Evolutionary conservation across 2,329 filamentous ascomycete species (phyloP).

Genomic region (Aspergillus cejpii): DNA sequence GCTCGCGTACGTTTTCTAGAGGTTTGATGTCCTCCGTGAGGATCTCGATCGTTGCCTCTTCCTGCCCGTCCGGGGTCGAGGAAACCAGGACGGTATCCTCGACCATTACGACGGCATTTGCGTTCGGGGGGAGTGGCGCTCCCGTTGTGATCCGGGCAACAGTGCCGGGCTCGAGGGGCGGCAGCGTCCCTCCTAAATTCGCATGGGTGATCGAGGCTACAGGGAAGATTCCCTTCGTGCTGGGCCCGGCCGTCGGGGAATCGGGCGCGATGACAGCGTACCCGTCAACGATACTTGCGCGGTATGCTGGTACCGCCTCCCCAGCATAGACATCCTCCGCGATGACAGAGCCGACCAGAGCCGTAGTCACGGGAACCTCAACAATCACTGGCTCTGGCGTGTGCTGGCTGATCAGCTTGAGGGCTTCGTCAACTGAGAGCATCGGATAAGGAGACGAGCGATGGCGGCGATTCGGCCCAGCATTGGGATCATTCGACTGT

Average conservation of each 20-base stretch:
- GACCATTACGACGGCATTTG: slow-evolving; percentile 92
- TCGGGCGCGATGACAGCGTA: slow-evolving; percentile 67
- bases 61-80: slow-evolving; percentile 68
- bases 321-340: slow-evolving; percentile 72
- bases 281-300: slow-evolving; percentile 93
- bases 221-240: slow-evolving; percentile 72
- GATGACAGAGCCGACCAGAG: slow-evolving; percentile 68
- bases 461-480: slow-evolving; percentile 61
- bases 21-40: slow-evolving; percentile 65
- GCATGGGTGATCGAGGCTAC: slow-evolving; percentile 85
- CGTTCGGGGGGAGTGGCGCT: slow-evolving; percentile 78
- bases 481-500: slow-evolving; percentile 54
- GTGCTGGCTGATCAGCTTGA: slow-evolving; percentile 63
- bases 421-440: slow-evolving; percentile 75
- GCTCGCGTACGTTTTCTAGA: slow-evolving; percentile 83
- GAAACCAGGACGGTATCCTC: slow-evolving; percentile 78
- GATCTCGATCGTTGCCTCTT: slow-evolving; percentile 85
- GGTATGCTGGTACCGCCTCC: slow-evolving; percentile 85
- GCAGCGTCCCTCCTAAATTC: slow-evolving; percentile 59
- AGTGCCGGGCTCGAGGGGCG: slow-evolving; percentile 60
- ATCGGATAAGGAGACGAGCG: slow-evolving; percentile 88
- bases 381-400: slow-evolving; percentile 58
- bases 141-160: slow-evolving; percentile 92
- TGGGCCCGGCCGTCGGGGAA: slow-evolving; percentile 48
- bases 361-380: slow-evolving; percentile 55